Base-by-base conservation (phyloP, 495 filamentous ascomycete species). In the Tuber brumale region DNA sequence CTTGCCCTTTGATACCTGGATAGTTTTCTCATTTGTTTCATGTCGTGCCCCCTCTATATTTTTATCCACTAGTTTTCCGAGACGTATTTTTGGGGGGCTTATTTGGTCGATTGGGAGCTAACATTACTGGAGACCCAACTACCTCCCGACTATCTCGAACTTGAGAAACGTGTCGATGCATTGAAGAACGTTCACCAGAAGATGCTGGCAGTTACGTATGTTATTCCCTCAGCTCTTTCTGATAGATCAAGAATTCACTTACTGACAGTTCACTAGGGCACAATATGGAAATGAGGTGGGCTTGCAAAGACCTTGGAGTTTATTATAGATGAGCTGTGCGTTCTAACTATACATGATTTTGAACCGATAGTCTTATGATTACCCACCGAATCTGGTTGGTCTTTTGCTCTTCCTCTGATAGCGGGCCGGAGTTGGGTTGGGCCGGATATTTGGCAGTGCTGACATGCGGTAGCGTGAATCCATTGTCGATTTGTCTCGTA, bases 101-200 rank as follows among this genome's bases (percentile, higher is more conserved):
- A 72, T 74, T 75, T 74, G 75, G 75, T 82, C 73, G 75, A 78
- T 45, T 80, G 81, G 72, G 77, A 73, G 81, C 81, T 82, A 75
- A 82, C 81, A 76, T 72, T 76, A 75, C 70, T 77, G 70, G 78
- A 94, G 92, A 99, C 95, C 76, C 91, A 99, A 85, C 93, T 98
- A 42, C 96, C 96, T 27, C 90, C 94, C 81, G 96, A 98, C 83
- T 99, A 98, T 85, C 91, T 97, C 82, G 94, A 98, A 85, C 92
- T 99, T 72, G 95, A 99, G 90, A 97, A 97, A 88, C 91, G 96
- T 78, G 93, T 99, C 84, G 95, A 99, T 90, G 95, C 95, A 76
- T 87, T 99, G 83, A 98, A 97, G 88, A 91, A 92, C 81, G 95
- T 95, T 57, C 95, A 99, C 84, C 93, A 97, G 86, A 95, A 97